phyloP scores from a whole-genome alignment of 2,329 filamentous ascomycete species.

The Hypoxylon sp. region DNA sequence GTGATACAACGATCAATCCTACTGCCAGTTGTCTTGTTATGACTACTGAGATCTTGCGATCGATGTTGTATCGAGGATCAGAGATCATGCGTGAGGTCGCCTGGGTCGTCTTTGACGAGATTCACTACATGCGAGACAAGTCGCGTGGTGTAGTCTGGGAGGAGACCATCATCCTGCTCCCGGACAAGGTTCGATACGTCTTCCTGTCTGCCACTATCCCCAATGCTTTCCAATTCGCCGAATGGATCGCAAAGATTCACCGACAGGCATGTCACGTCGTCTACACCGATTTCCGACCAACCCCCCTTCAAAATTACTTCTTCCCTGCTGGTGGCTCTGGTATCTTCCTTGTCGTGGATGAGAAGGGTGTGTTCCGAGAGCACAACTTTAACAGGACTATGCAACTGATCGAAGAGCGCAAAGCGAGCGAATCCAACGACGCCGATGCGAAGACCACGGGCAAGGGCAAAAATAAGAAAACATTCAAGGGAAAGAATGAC shows the following conservation, averaged over 20 bases:
- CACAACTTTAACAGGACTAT: constrained; percentile 98
- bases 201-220: constrained; percentile 98
- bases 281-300: constrained; percentile 97
- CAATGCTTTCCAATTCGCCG: constrained; percentile 98
- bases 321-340: constrained; percentile 93
- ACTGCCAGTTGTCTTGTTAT: constrained; percentile 98
- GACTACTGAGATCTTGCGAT: constrained; percentile 99
- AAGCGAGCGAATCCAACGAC: constrained; percentile 84
- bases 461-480: constrained; percentile 90
- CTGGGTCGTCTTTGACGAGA: constrained; percentile 98
- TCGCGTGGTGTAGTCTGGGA: constrained; percentile 97
- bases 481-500: constrained; percentile 83
- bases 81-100: constrained; percentile 99
- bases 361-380: constrained; percentile 95
- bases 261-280: constrained; percentile 98
- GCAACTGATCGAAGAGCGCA: constrained; percentile 85
- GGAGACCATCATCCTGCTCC: constrained; percentile 96
- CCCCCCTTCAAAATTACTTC: constrained; percentile 96
- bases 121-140: constrained; percentile 98
- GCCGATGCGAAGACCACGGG: constrained; percentile 82
- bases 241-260: constrained; percentile 99
- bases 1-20: constrained; percentile 98
- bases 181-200: constrained; percentile 98
- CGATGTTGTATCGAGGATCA: constrained; percentile 96
- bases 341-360: constrained; percentile 93